Conservation (phyloP, 306 rosid genomes). For the Prosopis cineraria region DNA sequence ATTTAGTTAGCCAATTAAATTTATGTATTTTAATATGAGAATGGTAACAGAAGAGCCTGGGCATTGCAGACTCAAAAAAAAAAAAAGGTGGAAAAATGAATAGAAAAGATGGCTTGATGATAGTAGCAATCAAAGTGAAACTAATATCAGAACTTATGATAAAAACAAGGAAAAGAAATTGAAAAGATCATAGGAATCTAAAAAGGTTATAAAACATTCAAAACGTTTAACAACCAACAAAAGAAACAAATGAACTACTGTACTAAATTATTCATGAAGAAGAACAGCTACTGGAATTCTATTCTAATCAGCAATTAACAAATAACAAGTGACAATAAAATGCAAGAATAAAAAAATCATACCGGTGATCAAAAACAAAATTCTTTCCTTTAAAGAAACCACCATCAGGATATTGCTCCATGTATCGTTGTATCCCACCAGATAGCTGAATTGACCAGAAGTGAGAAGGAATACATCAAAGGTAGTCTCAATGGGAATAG, state of each 20-base stretch:
- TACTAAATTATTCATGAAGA: not conserved
- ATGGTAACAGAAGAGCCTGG: not conserved
- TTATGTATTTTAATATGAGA: not conserved
- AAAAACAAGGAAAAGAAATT: not conserved
- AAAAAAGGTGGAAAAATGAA: not conserved
- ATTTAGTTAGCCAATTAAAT: not conserved
- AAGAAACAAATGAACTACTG: not conserved
- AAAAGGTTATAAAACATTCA: not conserved
- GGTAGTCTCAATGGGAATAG: not conserved
- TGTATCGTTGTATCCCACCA: slow-evolving; percentile 92
- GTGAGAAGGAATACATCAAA: slow-evolving; percentile 16
- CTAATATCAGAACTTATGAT: not conserved
- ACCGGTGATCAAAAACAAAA: slow-evolving; percentile 96
- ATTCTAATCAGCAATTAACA: not conserved
- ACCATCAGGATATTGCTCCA: slow-evolving; percentile 91
- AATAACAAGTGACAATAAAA: not conserved
- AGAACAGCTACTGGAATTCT: not conserved
- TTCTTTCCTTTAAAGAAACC: slow-evolving; percentile 90
- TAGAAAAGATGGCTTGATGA: not conserved
- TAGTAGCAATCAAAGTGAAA: not conserved
- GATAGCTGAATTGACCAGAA: slow-evolving; percentile 59
- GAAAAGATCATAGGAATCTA: not conserved
- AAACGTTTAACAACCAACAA: not conserved
- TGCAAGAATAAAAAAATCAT: slow-evolving; percentile 29
- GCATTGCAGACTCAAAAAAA: not conserved